Evolutionary conservation across 768 basidiomycete species (phyloP).

Genomic region (Termitomyces sp.): DNA sequence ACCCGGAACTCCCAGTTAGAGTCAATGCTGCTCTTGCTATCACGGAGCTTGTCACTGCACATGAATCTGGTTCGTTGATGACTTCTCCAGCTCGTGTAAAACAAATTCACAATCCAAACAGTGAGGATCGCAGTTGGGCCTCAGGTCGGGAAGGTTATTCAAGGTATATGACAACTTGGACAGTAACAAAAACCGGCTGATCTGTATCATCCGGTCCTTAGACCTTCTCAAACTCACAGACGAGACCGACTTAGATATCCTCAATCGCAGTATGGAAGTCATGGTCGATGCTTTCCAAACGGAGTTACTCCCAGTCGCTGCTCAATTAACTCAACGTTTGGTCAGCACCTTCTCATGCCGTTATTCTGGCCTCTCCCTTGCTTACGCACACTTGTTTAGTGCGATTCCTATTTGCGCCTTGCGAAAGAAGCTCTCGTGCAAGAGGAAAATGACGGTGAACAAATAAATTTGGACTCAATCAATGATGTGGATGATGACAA

Average conservation of each 20-base stretch:
- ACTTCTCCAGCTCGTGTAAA: background rate
- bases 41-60: slow-evolving; percentile 63
- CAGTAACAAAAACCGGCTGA: background rate
- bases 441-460: slow-evolving; percentile 44
- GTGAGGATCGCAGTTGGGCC: slow-evolving; percentile 68
- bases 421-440: slow-evolving; percentile 59
- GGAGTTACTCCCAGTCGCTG: slow-evolving; percentile 80
- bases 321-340: slow-evolving; percentile 70
- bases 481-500: slow-evolving; percentile 74
- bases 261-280: slow-evolving; percentile 78
- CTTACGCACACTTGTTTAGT: slow-evolving; percentile 33
- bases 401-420: slow-evolving; percentile 78
- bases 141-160: slow-evolving; percentile 82
- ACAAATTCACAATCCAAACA: slow-evolving; percentile 16
- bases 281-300: slow-evolving; percentile 85
- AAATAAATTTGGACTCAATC: slow-evolving; percentile 50
- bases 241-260: slow-evolving; percentile 83
- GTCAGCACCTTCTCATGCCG: slow-evolving; percentile 34
- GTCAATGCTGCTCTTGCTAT: slow-evolving; percentile 80
- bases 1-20: slow-evolving; percentile 75
- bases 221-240: slow-evolving; percentile 88
- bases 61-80: slow-evolving; percentile 51
- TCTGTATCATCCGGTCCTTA: slow-evolving; percentile 19
- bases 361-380: background rate
- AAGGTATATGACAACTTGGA: slow-evolving; percentile 40